Evolutionary conservation across 2,329 filamentous ascomycete genomes (phyloP), one percentile per base, ranked within the genome.

Genomic region (Cordyceps farinosa): DNA sequence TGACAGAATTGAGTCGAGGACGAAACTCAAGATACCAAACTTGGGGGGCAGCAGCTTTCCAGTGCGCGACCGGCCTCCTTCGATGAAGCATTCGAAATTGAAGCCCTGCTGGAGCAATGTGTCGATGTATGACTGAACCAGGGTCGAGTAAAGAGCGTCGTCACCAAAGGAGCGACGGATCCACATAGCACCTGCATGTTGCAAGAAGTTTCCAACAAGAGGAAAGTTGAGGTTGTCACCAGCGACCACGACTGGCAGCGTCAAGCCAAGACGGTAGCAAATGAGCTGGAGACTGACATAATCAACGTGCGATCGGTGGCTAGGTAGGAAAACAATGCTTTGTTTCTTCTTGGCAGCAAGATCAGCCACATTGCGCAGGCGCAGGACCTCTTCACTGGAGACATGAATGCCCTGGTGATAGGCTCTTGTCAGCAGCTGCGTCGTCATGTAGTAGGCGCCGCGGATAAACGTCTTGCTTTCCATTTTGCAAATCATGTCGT

Each of bases 401-500:
- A 98, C 92, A 74, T 99, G 95, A 59, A 99, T 97, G 10, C 91
- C 95, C 79, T 98, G 94, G 72, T 98, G 92, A 74, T 99, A 99
- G 6, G 95, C 94, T 65, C 95, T 82, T 5, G 94, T 96, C 66
- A 98, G 80, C 53, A 98, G 82, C 76, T 98, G 94, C 1, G 93
- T 96, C 54, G 82, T 82, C 45, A 97, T 73, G 74, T 97, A 99
- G 74, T 98, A 98, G 53, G 95, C 94, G 30, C 91, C 87, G 55
- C 95, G 83, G 69, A 99, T 97, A 72, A 98, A 98, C 2, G 86
- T 81, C 73, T 93, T 96, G 80, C 90, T 96, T 76, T 99, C 95
- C 83, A 98, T 94, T 78, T 99, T 99, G 84, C 94, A 98, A 66
- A 99, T 97, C 95, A 99, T 98, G 66, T 89, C 87, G 72, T 97